Conservation (phyloP, 768 basidiomycete species). For the Hericium alpestre region DNA sequence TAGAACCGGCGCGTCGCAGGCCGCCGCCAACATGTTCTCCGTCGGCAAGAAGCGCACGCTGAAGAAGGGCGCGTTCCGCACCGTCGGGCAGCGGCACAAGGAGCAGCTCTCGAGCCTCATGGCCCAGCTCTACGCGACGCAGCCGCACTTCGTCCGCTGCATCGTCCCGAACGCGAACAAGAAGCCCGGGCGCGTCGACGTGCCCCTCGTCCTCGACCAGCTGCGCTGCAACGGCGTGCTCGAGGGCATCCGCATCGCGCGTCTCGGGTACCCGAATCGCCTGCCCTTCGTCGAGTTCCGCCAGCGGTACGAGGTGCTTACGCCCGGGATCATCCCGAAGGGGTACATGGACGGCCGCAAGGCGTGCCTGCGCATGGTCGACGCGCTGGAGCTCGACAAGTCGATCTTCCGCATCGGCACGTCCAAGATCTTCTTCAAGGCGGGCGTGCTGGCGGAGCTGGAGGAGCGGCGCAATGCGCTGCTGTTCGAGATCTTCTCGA, state of each 20-base stretch:
- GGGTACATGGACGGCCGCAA: conserved; percentile 98
- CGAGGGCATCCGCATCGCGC: conserved; percentile 95
- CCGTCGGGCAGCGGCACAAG: conserved; percentile 89
- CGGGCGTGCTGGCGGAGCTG: conserved; percentile 90
- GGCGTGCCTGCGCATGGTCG: conserved; percentile 85
- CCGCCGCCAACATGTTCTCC: conserved; percentile 34
- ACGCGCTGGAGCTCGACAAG: conserved; percentile 79
- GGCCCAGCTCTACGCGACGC: conserved; percentile 83
- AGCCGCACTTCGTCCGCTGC: conserved; percentile 96
- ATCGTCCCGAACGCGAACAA: conserved; percentile 93
- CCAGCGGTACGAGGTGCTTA: conserved; percentile 91
- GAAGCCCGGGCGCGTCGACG: conserved; percentile 84
- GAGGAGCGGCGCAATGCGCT: conserved; percentile 85
- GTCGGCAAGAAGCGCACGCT: conserved; percentile 58
- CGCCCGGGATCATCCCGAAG: conserved; percentile 83
- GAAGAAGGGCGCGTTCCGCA: conserved; percentile 96
- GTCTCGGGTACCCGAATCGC: conserved; percentile 93
- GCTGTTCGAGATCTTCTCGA: conserved; percentile 83
- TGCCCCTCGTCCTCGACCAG: conserved; percentile 92
- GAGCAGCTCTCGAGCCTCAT: conserved; percentile 90
- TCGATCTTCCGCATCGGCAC: conserved; percentile 83
- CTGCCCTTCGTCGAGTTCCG: conserved; percentile 96
- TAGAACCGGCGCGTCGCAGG: conserved; percentile 13
- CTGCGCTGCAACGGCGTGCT: conserved; percentile 97
- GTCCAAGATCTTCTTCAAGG: conserved; percentile 99